phyloP scores from a whole-genome alignment of 2,329 filamentous ascomycete species.

The Aotearoamyces nothofagi region DNA sequence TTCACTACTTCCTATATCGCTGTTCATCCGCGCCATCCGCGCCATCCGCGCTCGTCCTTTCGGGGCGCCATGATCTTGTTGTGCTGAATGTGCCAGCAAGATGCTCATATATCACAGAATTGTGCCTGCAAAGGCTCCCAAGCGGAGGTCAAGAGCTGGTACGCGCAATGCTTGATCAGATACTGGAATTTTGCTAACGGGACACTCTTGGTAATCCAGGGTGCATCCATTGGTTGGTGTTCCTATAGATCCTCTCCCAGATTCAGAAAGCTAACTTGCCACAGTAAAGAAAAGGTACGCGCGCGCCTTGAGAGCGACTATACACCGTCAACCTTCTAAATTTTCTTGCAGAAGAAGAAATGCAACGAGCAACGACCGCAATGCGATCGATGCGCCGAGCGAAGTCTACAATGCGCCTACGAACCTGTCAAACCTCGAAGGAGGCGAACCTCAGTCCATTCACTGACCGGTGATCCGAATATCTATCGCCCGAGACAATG shows the following conservation, averaged over 20 bases:
- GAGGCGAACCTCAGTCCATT: constrained; percentile 13
- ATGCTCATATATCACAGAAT: constrained; percentile 45
- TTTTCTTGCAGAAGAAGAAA: constrained; percentile 17
- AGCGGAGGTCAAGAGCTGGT: constrained; percentile 44
- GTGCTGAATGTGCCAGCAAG: too few species aligned
- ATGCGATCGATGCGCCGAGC: constrained; percentile 18
- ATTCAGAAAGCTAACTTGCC: constrained; percentile 7
- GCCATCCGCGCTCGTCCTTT: too few species aligned
- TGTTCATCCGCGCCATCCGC: too few species aligned
- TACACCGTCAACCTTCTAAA: constrained; percentile 5
- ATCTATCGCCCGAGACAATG: too few species aligned
- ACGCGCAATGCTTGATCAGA: constrained; percentile 13
- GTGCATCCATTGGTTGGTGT: constrained; percentile 19
- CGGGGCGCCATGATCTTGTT: too few species aligned
- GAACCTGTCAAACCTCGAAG: constrained; percentile 18
- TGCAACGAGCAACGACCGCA: constrained; percentile 18
- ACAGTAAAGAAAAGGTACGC: constrained; percentile 20
- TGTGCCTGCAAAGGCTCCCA: constrained; percentile 40
- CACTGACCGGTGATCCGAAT: too few species aligned
- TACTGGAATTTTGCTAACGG: background rate
- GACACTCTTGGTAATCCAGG: constrained; percentile 8
- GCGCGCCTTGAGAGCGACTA: background rate
- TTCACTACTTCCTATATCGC: too few species aligned
- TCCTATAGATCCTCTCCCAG: background rate
- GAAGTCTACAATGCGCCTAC: constrained; percentile 16